Evolutionary conservation across 2,329 filamentous ascomycete species (phyloP).

Genomic region (Phaeosphaeriaceae sp.): DNA sequence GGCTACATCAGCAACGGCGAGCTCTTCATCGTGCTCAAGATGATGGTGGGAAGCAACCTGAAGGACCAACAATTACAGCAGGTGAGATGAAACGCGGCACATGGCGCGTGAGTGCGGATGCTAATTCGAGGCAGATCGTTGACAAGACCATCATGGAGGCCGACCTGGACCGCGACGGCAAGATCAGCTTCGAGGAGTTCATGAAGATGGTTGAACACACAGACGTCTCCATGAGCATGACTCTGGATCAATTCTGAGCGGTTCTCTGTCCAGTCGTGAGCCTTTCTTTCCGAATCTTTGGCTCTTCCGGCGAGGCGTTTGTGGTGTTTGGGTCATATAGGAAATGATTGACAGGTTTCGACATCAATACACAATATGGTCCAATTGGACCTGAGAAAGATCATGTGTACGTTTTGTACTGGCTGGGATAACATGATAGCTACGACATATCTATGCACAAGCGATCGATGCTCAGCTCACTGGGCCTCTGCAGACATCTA

Average conservation of each 20-base stretch:
- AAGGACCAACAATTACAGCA: slow-evolving; percentile 99
- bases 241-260: slow-evolving; percentile 61
- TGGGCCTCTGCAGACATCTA: no score
- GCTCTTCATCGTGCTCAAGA: slow-evolving; percentile 99
- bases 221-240: slow-evolving; percentile 73
- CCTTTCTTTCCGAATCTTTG: slow-evolving; percentile 20
- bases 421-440: not conserved
- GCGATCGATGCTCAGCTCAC: no score
- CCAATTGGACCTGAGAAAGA: not conserved
- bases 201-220: slow-evolving; percentile 99
- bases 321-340: slow-evolving; percentile 30
- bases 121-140: slow-evolving; percentile 71
- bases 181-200: slow-evolving; percentile 99
- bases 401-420: not conserved
- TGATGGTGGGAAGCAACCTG: slow-evolving; percentile 99
- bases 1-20: slow-evolving; percentile 99
- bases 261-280: slow-evolving; percentile 18
- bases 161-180: slow-evolving; percentile 92
- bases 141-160: slow-evolving; percentile 99
- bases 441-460: not conserved
- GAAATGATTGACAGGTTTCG: slow-evolving; percentile 30
- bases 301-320: slow-evolving; percentile 45
- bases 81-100: slow-evolving; percentile 39
- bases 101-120: not conserved
- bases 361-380: slow-evolving; percentile 31